Evolutionary conservation across 495 filamentous ascomycete species (phyloP).

Genomic region (Aspergillus cavernicola): DNA sequence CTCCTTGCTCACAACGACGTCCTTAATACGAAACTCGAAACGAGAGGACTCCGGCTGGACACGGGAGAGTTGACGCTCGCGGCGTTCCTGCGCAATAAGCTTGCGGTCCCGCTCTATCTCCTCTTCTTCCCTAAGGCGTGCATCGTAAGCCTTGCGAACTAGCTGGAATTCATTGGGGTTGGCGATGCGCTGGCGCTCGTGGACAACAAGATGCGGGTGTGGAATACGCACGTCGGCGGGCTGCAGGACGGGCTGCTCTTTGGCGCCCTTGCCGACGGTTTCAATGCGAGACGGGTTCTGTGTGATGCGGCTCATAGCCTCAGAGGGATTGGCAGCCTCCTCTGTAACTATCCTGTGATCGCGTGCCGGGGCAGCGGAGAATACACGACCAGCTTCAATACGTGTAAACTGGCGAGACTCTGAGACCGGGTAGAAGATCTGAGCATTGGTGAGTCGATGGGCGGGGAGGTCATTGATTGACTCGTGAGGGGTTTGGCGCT

Average conservation of each 20-base stretch:
- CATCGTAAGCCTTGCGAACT: conserved; percentile 32
- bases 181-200: conserved; percentile 43
- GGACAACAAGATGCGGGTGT: conserved; percentile 74
- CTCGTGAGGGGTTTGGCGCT: conserved; percentile 56
- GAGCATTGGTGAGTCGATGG: conserved; percentile 71
- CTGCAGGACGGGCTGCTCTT: conserved; percentile 55
- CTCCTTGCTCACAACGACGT: conserved; percentile 52
- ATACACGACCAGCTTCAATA: conserved; percentile 81
- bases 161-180: conserved; percentile 31
- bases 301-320: conserved; percentile 24
- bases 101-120: conserved; percentile 35
- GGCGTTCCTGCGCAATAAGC: conserved; percentile 34
- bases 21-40: conserved; percentile 79
- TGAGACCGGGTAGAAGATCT: conserved; percentile 85
- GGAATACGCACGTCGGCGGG: conserved; percentile 84
- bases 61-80: conserved; percentile 38
- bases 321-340: conserved; percentile 28
- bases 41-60: conserved; percentile 51
- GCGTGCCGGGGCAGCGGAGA: conserved; percentile 50
- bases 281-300: conserved; percentile 32
- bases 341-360: conserved; percentile 21
- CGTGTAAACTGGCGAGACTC: conserved; percentile 90
- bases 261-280: conserved; percentile 40
- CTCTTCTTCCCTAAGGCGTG: conserved; percentile 44
- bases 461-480: conserved; percentile 87